A percentile compares a stretch with the other conserved stretches of the same genome.
These are phyloP conservation scores for Cyberlindnera nakhonratchasimensis DNA, from an alignment of 805 yeast genomes.

Conservation along the genomic window DNA sequence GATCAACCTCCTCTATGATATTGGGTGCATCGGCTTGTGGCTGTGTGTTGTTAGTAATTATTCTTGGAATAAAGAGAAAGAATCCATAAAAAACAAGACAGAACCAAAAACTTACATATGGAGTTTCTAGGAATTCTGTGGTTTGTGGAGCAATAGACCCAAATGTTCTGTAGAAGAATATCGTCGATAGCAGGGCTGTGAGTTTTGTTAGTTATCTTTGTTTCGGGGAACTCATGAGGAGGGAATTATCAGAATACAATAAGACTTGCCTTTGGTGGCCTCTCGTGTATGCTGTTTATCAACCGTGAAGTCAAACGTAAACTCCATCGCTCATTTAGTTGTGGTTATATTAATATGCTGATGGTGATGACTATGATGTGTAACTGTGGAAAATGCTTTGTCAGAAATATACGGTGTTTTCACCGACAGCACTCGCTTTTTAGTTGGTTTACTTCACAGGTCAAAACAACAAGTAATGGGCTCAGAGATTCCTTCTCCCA, in stretches of 20 bases:
- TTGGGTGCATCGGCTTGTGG: slow-evolving; percentile 35
- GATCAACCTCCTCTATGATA: slow-evolving; percentile 42
- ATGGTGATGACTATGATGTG: too few relatives aligned
- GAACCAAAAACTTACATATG: slow-evolving; percentile 36
- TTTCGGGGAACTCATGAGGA: not conserved
- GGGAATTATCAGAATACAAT: not conserved
- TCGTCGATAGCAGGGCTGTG: slow-evolving; percentile 57
- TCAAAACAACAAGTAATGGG: too few relatives aligned
- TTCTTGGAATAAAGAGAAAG: not conserved
- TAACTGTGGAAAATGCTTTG: not conserved
- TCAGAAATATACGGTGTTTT: too few relatives aligned
- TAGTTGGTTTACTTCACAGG: too few relatives aligned
- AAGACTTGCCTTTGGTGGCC: slow-evolving; percentile 43
- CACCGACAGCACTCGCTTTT: too few relatives aligned
- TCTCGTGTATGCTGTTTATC: slow-evolving; percentile 55
- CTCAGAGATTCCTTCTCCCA: too few relatives aligned
- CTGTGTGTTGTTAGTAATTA: slow-evolving; percentile 22
- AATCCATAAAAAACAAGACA: not conserved
- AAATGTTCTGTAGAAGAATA: slow-evolving; percentile 65
- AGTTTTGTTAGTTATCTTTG: slow-evolving; percentile 6
- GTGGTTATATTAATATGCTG: not conserved
- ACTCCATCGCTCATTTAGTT: slow-evolving; percentile 36
- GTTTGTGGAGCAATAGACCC: slow-evolving; percentile 59
- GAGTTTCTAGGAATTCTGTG: slow-evolving; percentile 52
- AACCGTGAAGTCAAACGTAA: slow-evolving; percentile 43